Conservation (phyloP, 2,329 filamentous ascomycete genomes). For the Xylariaceae sp. region DNA sequence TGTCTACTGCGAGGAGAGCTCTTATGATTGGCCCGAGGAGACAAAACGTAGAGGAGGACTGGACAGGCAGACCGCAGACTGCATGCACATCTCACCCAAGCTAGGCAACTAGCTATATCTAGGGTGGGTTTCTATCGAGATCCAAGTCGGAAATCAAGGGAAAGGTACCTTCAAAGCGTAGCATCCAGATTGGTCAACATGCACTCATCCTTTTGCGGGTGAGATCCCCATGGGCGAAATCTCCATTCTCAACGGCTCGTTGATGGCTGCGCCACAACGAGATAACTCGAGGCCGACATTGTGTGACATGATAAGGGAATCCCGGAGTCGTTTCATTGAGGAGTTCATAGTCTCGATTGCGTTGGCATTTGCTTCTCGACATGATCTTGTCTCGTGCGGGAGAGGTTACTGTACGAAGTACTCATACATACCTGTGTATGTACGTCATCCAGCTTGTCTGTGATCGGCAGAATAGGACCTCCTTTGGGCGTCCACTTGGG, state of each 20-base stretch:
- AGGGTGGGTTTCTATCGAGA: not conserved
- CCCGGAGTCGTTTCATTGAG: not conserved
- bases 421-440: not conserved
- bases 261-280: slow-evolving; percentile 3
- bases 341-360: not conserved
- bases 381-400: not conserved
- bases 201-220: not conserved
- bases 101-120: not conserved
- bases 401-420: not conserved
- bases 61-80: not conserved
- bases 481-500: not conserved
- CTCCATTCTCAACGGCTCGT: not conserved
- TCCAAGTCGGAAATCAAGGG: not conserved
- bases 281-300: not conserved
- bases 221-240: not conserved
- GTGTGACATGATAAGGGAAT: not conserved
- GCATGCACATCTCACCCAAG: not conserved
- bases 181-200: not conserved
- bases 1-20: slow-evolving; percentile 2
- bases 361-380: not conserved
- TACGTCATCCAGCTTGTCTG: not conserved
- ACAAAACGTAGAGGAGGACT: not conserved
- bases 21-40: slow-evolving; percentile 7
- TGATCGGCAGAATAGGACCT: not conserved
- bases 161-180: not conserved